phyloP scores from a whole-genome alignment of 2,329 filamentous ascomycete genomes.

The Fusarium denticulatum region DNA sequence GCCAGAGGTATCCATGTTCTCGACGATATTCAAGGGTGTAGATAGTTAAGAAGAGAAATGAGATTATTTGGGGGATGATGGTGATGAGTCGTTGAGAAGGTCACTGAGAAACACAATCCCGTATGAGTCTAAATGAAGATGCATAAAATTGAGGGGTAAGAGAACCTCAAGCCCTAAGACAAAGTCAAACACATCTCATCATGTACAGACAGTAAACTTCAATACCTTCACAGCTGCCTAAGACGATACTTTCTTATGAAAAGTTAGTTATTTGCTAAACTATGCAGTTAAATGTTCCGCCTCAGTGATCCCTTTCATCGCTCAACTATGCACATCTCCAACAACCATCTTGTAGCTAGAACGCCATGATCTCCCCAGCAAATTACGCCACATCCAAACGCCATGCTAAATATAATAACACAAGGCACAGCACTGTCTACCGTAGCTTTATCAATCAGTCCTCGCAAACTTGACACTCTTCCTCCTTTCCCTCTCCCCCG shows the following conservation, averaged over 20 bases:
- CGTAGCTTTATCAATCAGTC: constrained; percentile 44
- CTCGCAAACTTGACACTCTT: constrained; percentile 73
- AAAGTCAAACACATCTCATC: neutral
- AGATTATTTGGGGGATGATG: too few relatives aligned
- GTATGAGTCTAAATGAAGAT: neutral
- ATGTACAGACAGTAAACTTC: neutral
- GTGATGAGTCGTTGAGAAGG: neutral
- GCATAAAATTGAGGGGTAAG: neutral
- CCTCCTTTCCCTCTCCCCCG: constrained; percentile 62
- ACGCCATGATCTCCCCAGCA: neutral
- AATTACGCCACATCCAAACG: neutral
- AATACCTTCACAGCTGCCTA: neutral
- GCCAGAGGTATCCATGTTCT: neutral
- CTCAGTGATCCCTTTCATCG: neutral
- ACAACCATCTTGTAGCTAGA: neutral
- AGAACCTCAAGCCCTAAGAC: neutral
- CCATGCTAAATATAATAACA: constrained; percentile 1
- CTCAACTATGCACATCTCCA: neutral
- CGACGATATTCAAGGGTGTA: neutral
- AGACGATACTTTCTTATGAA: neutral
- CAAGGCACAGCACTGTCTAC: neutral
- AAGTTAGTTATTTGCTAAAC: neutral
- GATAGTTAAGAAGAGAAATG: neutral
- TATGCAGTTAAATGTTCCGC: neutral
- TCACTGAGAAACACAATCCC: neutral